phyloP scores from a whole-genome alignment of 2,329 filamentous ascomycete species.

The Colletotrichum chrysophilum region DNA sequence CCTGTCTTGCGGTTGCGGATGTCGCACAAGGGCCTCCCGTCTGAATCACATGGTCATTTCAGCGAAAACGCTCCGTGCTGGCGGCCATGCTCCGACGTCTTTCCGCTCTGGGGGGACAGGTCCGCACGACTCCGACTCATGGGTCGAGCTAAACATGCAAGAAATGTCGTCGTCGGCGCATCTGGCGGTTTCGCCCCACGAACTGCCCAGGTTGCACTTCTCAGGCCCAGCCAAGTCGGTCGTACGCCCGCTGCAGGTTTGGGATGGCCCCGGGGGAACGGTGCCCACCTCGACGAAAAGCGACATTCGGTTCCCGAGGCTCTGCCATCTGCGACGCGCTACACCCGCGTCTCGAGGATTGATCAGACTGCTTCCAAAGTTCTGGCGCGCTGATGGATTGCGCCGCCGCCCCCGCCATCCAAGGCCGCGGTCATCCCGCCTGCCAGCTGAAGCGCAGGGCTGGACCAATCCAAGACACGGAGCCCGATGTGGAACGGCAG shows the following conservation, averaged over 20 bases:
- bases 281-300: neutral
- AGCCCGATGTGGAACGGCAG: slow-evolving; percentile 9
- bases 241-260: neutral
- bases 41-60: neutral
- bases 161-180: neutral
- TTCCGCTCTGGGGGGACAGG: neutral
- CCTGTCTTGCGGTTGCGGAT: neutral
- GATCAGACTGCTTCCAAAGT: neutral
- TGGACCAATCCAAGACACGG: slow-evolving; percentile 15
- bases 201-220: neutral
- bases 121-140: neutral
- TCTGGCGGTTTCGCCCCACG: neutral
- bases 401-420: slow-evolving; percentile 3
- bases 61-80: neutral
- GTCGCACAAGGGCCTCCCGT: neutral
- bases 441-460: neutral
- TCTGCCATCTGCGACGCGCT: neutral
- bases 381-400: neutral
- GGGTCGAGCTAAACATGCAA: neutral
- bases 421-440: neutral
- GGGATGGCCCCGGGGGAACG: neutral
- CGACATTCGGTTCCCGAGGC: neutral
- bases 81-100: neutral
- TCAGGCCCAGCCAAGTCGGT: neutral
- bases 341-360: neutral